Evolutionary conservation across 176 grass and related monocot species (phyloP), one percentile per base, ranked within the genome.

Genomic region (Eleusine indica): DNA sequence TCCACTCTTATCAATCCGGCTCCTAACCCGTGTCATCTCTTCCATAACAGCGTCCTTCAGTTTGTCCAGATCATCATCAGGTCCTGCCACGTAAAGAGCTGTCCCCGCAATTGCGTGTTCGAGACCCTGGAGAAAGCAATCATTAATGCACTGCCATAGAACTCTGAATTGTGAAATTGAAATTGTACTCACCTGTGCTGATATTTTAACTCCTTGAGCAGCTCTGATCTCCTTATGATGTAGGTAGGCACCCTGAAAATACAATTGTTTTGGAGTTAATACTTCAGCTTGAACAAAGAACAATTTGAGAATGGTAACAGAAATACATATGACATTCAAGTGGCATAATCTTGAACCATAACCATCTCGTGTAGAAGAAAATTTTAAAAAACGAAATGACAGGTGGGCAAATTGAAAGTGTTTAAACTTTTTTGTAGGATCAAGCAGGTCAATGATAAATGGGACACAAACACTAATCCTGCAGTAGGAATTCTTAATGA

Each of bases 21-120:
- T 85, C 81, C 87, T 94, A 83, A 97, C 91, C 77, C 86, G 82
- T 19, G 93, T 73, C 92, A 97, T 89, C 68, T 97, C 95, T 83
- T 87, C 92, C 95, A 97, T 97, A 71, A 90, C 90, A 46, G 86
- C 84, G 21, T 89, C 86, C 56, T 90, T 97, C 67, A 97, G 15
- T 76, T 65, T 85, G 79, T 97, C 95, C 61, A 94, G 28, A 83
- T 97, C 88, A 37, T 91, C 92, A 48, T 86, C 85, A 78, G 87
- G 74, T 40, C 75, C 87, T 83, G 87, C 61, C 22, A 91, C 90
- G n/a, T 94, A 97, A 12, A 97, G 95, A 66, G 95, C 84, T 16
- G 95, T 94, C 58, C 95, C 95, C 16, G 95, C 95, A 83, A 97
- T 88, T 76, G 95, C 92, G 80, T 97, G 92, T 73, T 97, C 95